These are phyloP conservation scores for Azolla pinnata DNA, from an alignment of 75 land plant genomes.

Conservation along the genomic window DNA sequence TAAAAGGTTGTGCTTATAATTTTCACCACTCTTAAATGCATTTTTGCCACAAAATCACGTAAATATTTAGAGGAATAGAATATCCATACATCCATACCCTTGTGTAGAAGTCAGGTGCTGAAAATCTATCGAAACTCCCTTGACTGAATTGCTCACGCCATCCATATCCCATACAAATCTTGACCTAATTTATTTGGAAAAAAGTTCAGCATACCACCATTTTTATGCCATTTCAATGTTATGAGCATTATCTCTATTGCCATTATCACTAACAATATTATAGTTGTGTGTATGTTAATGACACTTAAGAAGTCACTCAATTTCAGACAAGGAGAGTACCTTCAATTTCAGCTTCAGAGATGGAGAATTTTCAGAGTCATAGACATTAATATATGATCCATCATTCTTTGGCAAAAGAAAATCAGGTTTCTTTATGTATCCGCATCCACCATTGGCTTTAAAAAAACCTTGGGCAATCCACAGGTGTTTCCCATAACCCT, in stretches of 20 bases:
- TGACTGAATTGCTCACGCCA: slow-evolving; percentile 57
- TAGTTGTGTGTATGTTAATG: no score
- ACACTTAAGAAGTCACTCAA: no score
- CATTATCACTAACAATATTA: neutral
- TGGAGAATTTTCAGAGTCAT: slow-evolving; percentile 32
- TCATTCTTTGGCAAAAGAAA: slow-evolving; percentile 26
- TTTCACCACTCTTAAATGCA: no score
- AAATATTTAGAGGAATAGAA: no score
- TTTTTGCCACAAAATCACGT: no score
- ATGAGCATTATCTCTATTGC: no score
- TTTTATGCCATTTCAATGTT: no score
- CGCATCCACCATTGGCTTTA: slow-evolving; percentile 75
- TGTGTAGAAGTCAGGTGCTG: slow-evolving; percentile 82
- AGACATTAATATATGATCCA: slow-evolving; percentile 21
- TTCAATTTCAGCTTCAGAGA: slow-evolving; percentile 40
- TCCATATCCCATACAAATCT: slow-evolving; percentile 68
- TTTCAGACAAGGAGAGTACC: no score
- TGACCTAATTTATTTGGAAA: slow-evolving; percentile 55
- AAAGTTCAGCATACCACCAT: no score
- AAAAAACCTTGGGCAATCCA: slow-evolving; percentile 82
- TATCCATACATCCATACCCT: no score
- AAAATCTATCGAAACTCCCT: slow-evolving; percentile 60
- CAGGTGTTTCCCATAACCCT: slow-evolving; percentile 71
- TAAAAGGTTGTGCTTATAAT: no score
- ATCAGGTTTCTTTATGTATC: slow-evolving; percentile 65